A percentile compares a stretch with the other conserved stretches of the same genome.
phyloP scores from a whole-genome alignment of 2,329 filamentous ascomycete species.

The Neonectria coccinea region DNA sequence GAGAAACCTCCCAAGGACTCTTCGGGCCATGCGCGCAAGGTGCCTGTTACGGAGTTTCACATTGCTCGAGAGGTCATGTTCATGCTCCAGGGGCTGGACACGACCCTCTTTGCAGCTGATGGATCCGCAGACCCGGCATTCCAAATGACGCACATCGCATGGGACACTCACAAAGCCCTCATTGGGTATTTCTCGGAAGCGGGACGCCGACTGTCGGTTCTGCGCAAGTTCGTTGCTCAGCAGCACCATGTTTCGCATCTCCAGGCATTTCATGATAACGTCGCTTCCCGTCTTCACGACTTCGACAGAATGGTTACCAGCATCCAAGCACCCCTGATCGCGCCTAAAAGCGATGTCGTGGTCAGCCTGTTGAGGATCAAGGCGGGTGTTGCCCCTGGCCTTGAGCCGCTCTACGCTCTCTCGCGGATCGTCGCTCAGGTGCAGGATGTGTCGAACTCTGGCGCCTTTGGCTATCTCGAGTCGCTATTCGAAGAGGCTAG shows the following conservation, averaged over 20 bases:
- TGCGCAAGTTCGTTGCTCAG: constrained; percentile 59
- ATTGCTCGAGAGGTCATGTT: constrained; percentile 82
- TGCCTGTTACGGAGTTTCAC: constrained; percentile 75
- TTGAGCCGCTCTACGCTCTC: constrained; percentile 69
- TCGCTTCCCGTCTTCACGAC: constrained; percentile 65
- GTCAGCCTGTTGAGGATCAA: constrained; percentile 76
- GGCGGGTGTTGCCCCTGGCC: constrained; percentile 64
- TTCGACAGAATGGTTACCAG: constrained; percentile 70
- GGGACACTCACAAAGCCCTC: constrained; percentile 63
- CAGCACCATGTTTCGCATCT: constrained; percentile 68
- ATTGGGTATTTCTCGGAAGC: constrained; percentile 60
- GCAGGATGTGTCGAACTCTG: constrained; percentile 59
- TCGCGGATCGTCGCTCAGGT: constrained; percentile 71
- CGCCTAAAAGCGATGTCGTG: constrained; percentile 62
- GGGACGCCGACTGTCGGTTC: constrained; percentile 57
- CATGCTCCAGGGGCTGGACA: constrained; percentile 85
- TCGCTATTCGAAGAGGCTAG: constrained; percentile 78
- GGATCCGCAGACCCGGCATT: constrained; percentile 55
- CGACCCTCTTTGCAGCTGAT: constrained; percentile 72
- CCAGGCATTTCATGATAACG: constrained; percentile 77
- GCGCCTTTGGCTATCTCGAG: constrained; percentile 81
- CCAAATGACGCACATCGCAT: constrained; percentile 61
- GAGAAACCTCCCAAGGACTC: constrained; percentile 51
- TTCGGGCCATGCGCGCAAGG: constrained; percentile 52
- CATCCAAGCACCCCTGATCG: constrained; percentile 71